Evolutionary conservation across 2,329 filamentous ascomycete genomes (phyloP), one percentile per base, ranked within the genome.

Genomic region (Talaromyces albobiverticillius): DNA sequence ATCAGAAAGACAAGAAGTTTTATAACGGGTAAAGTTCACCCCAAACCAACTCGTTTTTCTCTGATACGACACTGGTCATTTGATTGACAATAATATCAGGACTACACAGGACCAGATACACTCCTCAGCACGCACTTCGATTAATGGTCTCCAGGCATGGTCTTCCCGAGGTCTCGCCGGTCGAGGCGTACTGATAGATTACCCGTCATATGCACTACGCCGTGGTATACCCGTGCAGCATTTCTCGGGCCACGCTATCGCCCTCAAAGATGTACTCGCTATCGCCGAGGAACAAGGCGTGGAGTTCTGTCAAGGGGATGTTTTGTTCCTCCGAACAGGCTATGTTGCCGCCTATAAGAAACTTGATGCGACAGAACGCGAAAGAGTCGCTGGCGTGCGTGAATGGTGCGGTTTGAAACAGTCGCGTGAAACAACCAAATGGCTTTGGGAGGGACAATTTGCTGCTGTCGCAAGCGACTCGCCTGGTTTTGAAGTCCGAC

Each of bases 391-490:
- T 46, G 77, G 76, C 0, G 77, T 74, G 1, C 70, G 75, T 6
- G 77, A 76, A 74, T 78, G 18, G 71, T 83, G 8, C 72, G 51
- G 43, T 16, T 13, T 46, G 29, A 22, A 22, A 2, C 43, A 46
- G 25, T 46, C 43, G 25, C 43, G 43, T 31, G 43, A 46, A 18
- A 46, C 43, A 16, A 46, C 43, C 11, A 22, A 46, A 40, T 86
- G 82, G 81, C 68, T 85, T 13, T 85, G 82, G 81, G 76, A 84
- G 49, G 72, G 76, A 22, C 71, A 75, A 14, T 84, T 85, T 61
- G 71, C 80, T 0, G 82, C 82, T 3, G 77, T 84, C 2, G 82
- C 78, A 0, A 80, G 82, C 11, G 82, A 86, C 57, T 76, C 78
- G 18, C 78, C 82, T 9, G 75, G 73, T 4, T 80, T 81, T 61